Evolutionary conservation across 495 filamentous ascomycete species (phyloP), one percentile per base, ranked within the genome.

Genomic region (Penicillium cinerascens): DNA sequence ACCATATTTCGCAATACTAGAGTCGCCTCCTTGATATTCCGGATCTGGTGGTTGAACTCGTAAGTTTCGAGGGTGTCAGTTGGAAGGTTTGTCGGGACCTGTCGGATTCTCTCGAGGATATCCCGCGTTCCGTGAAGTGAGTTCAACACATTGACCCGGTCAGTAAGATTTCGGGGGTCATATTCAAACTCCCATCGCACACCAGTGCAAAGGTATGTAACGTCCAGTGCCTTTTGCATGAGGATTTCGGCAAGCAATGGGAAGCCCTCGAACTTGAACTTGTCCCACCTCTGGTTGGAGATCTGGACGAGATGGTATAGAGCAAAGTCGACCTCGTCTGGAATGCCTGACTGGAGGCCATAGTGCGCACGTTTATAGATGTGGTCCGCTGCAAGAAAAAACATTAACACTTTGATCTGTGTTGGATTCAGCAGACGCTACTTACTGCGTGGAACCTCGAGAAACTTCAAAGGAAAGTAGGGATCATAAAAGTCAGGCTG

Each of bases 271-370:
- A 96, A 96, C 55, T 88, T 87, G 69, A 95, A 96, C 63, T 96
- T 96, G 63, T 97, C 95, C 25, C 92, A 92, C 26, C 89, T 80
- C 66, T 97, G 92, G 49, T 88, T 91, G 0, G 92, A 96, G 16
- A 96, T 96, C 65, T 96, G 93, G 51, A 97, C 92, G 11, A 99
- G 74, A 64, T 97, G 92, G 51, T 91, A 89, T 16, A 97, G 71
- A 0, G 89, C 91, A 66, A 91, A 97, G 22, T 89, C 85, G 54
- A 96, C 86, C 62, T 99, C 93, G 20, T 83, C 82, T 13, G 80
- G 77, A 22, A 95, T 83, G 0, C 85, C 83, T 23, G 89, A 95
- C 47, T 87, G 88, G 40, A 99, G 77, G 0, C 91, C 84, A 47
- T 76, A 78, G 41, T 92, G 82, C 45, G 88, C 91, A 9, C 91